Evolutionary conservation across 1,284 basidiomycete species (phyloP), one percentile per base, ranked within the genome.

Genomic region (Ustilago crameri): DNA sequence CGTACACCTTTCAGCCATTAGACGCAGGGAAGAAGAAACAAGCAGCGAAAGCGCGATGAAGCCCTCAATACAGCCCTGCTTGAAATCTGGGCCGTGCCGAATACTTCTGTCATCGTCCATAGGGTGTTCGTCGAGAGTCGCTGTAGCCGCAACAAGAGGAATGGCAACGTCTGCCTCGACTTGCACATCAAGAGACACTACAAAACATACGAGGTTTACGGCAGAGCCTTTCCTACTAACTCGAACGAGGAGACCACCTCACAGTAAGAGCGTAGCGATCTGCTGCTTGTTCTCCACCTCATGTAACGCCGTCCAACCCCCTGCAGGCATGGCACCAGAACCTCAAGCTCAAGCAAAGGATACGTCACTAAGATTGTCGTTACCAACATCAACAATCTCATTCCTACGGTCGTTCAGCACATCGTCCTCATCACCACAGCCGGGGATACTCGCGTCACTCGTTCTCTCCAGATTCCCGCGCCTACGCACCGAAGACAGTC

Each of bases 371-470:
- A 37, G 30, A 5, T 30, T n/a, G 30, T 2, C 38, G 14, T 5
- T n/a, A 8, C 14, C 2, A 3, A 14, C 12, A 41, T 3, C 40
- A 18, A 15, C 42, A 1, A 23, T 22, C 5, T 58, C 56, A 9
- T 48, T 66, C 15, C n/a, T 67, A 2, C 57, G 57, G 3, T 37
- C 46, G 14, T 67, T 60, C 50, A 60, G 57, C 42, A 27, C 49
- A 1, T 43, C 53, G 1, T 10, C 40, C 12, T 18, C 45, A 7
- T 17, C 34, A 0, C 3, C 24, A 3, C 14, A 18, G 9, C 3
- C 32, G 14, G 17, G 9, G 17, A n/a, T 30, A 10, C 15, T 32
- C 18, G 8, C 43, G 3, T n/a, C 42, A 18, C 5, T 46, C 26
- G 22, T 66, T 1, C 42, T 40, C 2, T 40, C 64, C 18, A 56